Percentiles rank a stretch among this genome's conserved stretches.
phyloP scores from a whole-genome alignment of 2,329 filamentous ascomycete genomes.

The Phialophora macrospora region DNA sequence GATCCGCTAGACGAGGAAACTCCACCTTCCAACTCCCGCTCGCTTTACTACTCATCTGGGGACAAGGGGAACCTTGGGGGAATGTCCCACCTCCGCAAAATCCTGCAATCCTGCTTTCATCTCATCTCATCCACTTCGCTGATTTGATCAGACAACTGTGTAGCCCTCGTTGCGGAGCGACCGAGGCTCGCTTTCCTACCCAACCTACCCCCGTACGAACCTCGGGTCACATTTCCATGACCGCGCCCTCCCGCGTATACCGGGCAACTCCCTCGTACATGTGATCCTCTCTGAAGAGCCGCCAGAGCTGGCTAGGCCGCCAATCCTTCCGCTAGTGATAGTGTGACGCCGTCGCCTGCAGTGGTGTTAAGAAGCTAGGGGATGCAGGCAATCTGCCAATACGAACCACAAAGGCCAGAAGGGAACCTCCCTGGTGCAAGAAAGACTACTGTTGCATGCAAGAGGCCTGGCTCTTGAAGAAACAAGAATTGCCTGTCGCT shows the following conservation, averaged over 20 bases:
- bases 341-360: background rate
- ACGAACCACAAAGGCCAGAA: background rate
- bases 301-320: background rate
- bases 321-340: slow-evolving; percentile 1
- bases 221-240: background rate
- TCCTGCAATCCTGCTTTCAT: background rate
- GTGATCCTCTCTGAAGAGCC: background rate
- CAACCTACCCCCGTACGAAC: background rate
- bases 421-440: background rate
- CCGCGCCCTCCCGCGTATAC: background rate
- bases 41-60: no score
- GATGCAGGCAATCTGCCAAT: background rate
- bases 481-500: background rate
- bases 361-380: background rate
- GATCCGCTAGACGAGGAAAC: background rate
- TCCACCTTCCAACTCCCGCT: background rate
- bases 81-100: slow-evolving; percentile 13
- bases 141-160: background rate
- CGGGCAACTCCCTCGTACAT: no score
- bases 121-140: background rate
- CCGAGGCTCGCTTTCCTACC: background rate
- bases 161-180: background rate
- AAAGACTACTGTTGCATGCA: background rate
- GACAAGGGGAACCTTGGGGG: background rate
- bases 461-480: background rate